Conservation (phyloP, 495 filamentous ascomycete species). For the Geopyxis carbonaria region DNA sequence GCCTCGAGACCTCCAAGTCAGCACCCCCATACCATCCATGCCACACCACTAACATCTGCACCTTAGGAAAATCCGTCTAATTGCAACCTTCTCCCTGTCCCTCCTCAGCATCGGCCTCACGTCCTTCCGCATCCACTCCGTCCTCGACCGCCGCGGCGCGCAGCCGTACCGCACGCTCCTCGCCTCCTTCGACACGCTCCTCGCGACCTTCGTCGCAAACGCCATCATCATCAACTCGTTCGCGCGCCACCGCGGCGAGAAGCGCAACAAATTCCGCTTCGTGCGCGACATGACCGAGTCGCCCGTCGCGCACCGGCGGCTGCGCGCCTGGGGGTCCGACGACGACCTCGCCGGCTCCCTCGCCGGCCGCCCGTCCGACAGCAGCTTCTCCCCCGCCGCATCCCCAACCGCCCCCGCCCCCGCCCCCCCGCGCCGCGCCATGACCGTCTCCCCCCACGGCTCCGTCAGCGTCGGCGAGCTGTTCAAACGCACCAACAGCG, state of each 20-base stretch:
- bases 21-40: background rate
- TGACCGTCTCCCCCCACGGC: background rate
- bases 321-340: constrained; percentile 60
- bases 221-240: constrained; percentile 66
- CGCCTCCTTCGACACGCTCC: constrained; percentile 61
- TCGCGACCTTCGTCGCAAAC: constrained; percentile 61
- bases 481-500: background rate
- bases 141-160: constrained; percentile 42
- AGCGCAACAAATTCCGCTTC: constrained; percentile 51
- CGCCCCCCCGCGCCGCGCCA: background rate
- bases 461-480: background rate
- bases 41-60: constrained; percentile 35
- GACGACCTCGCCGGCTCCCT: constrained; percentile 58
- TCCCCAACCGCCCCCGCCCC: background rate
- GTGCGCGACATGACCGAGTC: constrained; percentile 32
- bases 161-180: constrained; percentile 63
- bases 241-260: constrained; percentile 58
- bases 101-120: constrained; percentile 57
- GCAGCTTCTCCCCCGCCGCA: background rate
- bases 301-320: constrained; percentile 33
- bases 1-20: background rate
- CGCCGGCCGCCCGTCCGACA: no score
- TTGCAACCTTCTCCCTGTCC: constrained; percentile 66
- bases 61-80: constrained; percentile 18
- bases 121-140: constrained; percentile 55